Percentiles rank a stretch among this genome's conserved stretches.
These are phyloP conservation scores for Rutstroemia sp. DNA, from an alignment of 2,329 filamentous ascomycete genomes.

Conservation along the genomic window DNA sequence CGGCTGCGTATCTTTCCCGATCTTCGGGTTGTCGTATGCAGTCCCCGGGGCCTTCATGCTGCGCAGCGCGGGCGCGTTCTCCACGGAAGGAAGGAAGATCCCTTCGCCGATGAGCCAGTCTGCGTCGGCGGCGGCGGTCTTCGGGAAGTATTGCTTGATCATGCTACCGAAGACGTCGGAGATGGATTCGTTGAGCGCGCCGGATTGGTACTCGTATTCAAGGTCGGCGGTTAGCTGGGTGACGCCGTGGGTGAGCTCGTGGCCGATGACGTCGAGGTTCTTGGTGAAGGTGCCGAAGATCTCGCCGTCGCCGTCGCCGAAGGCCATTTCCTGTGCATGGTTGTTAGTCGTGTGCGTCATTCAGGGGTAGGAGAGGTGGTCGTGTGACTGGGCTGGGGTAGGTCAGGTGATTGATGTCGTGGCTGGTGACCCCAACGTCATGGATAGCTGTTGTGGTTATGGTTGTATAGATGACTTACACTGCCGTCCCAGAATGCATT, in stretches of 20 bases:
- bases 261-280: slow-evolving; percentile 48
- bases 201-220: slow-evolving; percentile 43
- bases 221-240: slow-evolving; percentile 43
- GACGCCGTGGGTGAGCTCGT: slow-evolving; percentile 50
- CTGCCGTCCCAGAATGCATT: slow-evolving; percentile 46
- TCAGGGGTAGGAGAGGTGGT: background rate
- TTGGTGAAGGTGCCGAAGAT: slow-evolving; percentile 41
- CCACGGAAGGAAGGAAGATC: slow-evolving; percentile 26
- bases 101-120: slow-evolving; percentile 50
- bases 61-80: slow-evolving; percentile 41
- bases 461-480: background rate
- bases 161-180: slow-evolving; percentile 51
- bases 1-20: slow-evolving; percentile 47
- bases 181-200: slow-evolving; percentile 49
- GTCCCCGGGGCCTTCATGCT: slow-evolving; percentile 48
- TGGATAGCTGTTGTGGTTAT: too few relatives aligned
- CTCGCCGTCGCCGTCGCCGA: slow-evolving; percentile 43
- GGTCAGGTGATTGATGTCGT: background rate
- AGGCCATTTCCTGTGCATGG: slow-evolving; percentile 44
- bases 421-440: too few relatives aligned
- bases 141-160: slow-evolving; percentile 45
- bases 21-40: slow-evolving; percentile 44
- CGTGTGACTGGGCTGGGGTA: background rate
- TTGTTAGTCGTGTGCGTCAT: background rate
- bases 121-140: slow-evolving; percentile 31